Conservation (phyloP, 805 yeast genomes). For the Tetrapisispora namnaoensis region DNA sequence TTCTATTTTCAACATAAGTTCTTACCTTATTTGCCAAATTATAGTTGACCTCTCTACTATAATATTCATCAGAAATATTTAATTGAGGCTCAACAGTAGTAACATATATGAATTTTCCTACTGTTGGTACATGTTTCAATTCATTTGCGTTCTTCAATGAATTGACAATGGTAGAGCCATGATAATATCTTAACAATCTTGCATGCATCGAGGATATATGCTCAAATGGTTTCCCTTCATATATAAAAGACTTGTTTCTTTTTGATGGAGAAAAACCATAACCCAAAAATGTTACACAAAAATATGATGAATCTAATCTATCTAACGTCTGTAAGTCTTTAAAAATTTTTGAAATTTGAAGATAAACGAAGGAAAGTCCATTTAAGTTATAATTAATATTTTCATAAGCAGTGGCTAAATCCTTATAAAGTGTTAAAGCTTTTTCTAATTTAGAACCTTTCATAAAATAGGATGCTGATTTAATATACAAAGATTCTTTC, state of each 20-base stretch:
- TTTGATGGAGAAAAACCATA: conserved; percentile 73
- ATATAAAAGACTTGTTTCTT: conserved; percentile 67
- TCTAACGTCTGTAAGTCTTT: conserved; percentile 56
- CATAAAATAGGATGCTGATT: conserved; percentile 59
- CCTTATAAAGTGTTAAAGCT: conserved; percentile 71
- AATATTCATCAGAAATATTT: conserved; percentile 29
- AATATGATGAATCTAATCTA: conserved; percentile 65
- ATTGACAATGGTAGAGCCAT: conserved; percentile 67
- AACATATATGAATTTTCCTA: conserved; percentile 68
- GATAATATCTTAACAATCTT: conserved; percentile 61
- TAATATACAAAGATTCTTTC: conserved; percentile 59
- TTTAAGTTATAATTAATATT: conserved; percentile 62
- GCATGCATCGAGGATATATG: conserved; percentile 77
- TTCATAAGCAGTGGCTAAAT: conserved; percentile 65
- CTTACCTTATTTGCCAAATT: conserved; percentile 46
- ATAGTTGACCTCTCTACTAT: conserved; percentile 36
- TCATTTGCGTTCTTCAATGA: conserved; percentile 45
- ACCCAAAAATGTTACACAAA: conserved; percentile 73
- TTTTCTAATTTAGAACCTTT: conserved; percentile 69
- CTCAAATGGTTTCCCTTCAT: conserved; percentile 82
- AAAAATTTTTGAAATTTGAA: conserved; percentile 59
- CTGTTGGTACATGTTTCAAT: conserved; percentile 40
- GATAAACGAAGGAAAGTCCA: conserved; percentile 64
- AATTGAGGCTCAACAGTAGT: conserved; percentile 55
- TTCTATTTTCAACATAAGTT: conserved; percentile 65